Base-by-base conservation (phyloP, 345 rosid species). In the Syzygium oleosum region DNA sequence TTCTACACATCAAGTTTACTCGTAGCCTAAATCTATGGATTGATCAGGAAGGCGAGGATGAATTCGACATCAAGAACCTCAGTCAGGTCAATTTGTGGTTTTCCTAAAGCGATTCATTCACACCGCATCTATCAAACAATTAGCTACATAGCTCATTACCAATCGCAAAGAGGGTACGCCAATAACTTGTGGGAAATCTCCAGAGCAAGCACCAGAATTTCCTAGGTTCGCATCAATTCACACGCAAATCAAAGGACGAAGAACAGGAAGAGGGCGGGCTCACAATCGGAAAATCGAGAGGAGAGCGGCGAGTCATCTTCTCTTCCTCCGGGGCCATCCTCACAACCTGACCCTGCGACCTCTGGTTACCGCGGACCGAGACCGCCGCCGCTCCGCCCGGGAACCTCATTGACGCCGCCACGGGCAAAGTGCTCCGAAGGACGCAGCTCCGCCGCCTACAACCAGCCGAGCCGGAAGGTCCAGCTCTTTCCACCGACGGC, bases 241-340 rank as follows among this genome's bases (percentile, higher is more conserved):
- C 38, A 63, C 27, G 12, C 53, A 63, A 63, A 65, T 34, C 11
- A 7, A 3, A 23, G 11, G 23, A 17, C 80, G 27, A 86, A 31
- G 19, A 27, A 34, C 43, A 23, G 1, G 27, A 2, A 1, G 27
- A 2, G 15, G 63, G 8, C 49, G 43, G 14, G 84, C 87, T 31
- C 56, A 89, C 91, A 31, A 88, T 88, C 17, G 92, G 91, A 55
- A 90, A 90, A 88, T 92, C 93, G 51, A 92, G 94, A 88, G 93
- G 93, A 51, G 88, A 88, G 29, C 93, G 90, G 89, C 94, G 92
- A 85, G 92, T 90, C 83, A 90, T 77, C 88, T 90, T 90, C 85
- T 92, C 90, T 85, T 91, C 94, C 27, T 92, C 92, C 54, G 94
- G 94, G 16, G 94, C 94, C 94, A 92, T 90, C 90, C 92, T 54